Evolutionary conservation across 371 early-diverging fungal genomes (phyloP).

Genomic region (Encephalitozoon hellem): DNA sequence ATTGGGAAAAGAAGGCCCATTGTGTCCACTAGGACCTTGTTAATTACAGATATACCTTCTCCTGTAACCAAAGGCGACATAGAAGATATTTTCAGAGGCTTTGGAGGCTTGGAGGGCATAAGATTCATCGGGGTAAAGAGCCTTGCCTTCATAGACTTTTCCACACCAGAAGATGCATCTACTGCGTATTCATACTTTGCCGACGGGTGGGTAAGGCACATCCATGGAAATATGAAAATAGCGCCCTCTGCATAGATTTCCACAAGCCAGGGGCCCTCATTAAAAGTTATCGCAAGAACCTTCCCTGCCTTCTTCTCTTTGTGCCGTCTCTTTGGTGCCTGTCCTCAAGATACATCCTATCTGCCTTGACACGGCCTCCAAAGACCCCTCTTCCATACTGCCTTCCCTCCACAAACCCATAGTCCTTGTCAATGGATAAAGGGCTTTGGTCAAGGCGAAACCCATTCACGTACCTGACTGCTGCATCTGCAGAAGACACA

Average conservation of each 20-base stretch:
- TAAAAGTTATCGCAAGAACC: neutral
- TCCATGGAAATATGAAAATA: neutral
- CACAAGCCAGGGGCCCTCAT: neutral
- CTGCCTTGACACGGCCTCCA: constrained; percentile 50
- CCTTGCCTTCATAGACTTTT: neutral
- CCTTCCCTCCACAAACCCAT: constrained; percentile 60
- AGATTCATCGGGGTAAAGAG: neutral
- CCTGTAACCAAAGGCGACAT: neutral
- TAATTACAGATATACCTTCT: neutral
- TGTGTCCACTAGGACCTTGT: neutral
- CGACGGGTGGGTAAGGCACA: neutral
- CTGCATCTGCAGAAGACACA: constrained; percentile 23
- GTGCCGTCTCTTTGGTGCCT: constrained; percentile 5
- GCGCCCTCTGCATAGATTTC: neutral
- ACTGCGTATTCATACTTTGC: neutral
- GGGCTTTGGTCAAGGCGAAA: constrained; percentile 37
- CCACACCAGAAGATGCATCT: neutral
- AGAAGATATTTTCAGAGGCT: neutral
- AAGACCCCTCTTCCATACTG: constrained; percentile 60
- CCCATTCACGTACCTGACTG: constrained; percentile 32
- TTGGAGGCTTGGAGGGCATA: neutral
- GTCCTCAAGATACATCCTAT: constrained; percentile 11
- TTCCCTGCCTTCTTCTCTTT: constrained; percentile 18
- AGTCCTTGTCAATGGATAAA: constrained; percentile 59
- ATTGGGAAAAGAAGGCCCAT: neutral